phyloP scores from a whole-genome alignment of 805 yeast genomes.

The Metschnikowia matae region DNA sequence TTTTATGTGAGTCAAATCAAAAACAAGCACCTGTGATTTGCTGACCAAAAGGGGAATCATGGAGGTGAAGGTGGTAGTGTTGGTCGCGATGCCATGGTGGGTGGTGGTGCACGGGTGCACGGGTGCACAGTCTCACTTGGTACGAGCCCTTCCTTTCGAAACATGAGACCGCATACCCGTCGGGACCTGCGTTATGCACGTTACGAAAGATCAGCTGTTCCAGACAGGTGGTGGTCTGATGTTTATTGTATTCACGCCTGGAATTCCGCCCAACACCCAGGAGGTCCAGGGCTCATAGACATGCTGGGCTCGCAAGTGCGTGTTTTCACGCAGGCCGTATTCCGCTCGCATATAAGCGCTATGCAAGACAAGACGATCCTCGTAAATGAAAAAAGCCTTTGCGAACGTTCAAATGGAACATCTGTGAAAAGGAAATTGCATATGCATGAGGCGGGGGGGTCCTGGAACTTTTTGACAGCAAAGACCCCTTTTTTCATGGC shows the following conservation, averaged over 20 bases:
- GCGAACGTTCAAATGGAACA: too few species aligned
- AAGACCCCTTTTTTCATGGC: too few species aligned
- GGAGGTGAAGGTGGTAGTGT: neutral
- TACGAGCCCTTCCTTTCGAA: neutral
- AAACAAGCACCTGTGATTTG: slow-evolving; percentile 46
- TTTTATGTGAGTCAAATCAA: slow-evolving; percentile 51
- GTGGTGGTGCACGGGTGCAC: neutral
- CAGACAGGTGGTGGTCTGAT: neutral
- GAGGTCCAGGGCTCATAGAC: neutral
- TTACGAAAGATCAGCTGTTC: neutral
- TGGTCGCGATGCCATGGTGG: neutral
- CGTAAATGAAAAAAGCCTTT: neutral
- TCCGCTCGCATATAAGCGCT: neutral
- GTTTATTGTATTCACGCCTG: neutral
- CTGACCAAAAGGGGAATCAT: slow-evolving; percentile 20
- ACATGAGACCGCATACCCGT: neutral
- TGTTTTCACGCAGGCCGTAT: neutral
- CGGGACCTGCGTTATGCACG: neutral
- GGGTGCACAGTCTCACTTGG: neutral
- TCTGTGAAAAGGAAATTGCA: neutral
- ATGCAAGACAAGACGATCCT: neutral
- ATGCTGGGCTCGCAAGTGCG: neutral
- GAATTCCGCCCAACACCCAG: neutral
- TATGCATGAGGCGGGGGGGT: neutral
- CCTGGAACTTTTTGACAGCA: too few species aligned